Evolutionary conservation across 495 filamentous ascomycete genomes (phyloP).

Genomic region (Lophiotrema nucula): DNA sequence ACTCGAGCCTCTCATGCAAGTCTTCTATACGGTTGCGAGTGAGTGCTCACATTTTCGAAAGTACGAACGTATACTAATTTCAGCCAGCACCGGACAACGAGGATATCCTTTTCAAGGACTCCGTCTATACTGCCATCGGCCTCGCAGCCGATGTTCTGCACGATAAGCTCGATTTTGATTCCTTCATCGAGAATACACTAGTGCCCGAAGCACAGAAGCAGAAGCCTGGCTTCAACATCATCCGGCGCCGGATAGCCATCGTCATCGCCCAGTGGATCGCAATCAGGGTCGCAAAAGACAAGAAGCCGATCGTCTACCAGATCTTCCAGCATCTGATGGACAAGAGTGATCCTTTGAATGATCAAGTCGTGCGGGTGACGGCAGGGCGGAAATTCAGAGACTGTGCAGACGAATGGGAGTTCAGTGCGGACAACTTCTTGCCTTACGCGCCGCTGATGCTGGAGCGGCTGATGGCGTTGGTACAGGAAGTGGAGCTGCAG

Average conservation of each 20-base stretch:
- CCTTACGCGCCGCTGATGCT: slow-evolving; percentile 72
- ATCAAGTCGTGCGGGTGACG: slow-evolving; percentile 87
- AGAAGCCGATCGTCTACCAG: slow-evolving; percentile 73
- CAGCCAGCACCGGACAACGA: slow-evolving; percentile 54
- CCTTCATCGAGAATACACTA: slow-evolving; percentile 70
- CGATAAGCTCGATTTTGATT: slow-evolving; percentile 72
- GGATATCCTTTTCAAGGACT: slow-evolving; percentile 82
- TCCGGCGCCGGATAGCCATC: slow-evolving; percentile 85
- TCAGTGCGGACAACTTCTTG: slow-evolving; percentile 64
- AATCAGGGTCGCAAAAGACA: slow-evolving; percentile 63
- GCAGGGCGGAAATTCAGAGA: slow-evolving; percentile 78
- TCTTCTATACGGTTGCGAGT: slow-evolving; percentile 73
- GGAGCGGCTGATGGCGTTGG: slow-evolving; percentile 65
- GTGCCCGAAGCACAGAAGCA: slow-evolving; percentile 75
- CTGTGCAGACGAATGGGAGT: slow-evolving; percentile 81
- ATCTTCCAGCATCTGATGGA: slow-evolving; percentile 88
- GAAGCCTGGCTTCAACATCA: slow-evolving; percentile 74
- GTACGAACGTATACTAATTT: background rate
- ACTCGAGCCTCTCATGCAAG: slow-evolving; percentile 69
- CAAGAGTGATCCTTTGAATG: slow-evolving; percentile 72
- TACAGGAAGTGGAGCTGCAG: slow-evolving; percentile 74
- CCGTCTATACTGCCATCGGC: slow-evolving; percentile 88
- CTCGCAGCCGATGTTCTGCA: slow-evolving; percentile 75
- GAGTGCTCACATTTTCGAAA: slow-evolving; percentile 33
- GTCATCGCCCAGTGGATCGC: slow-evolving; percentile 86